Base-by-base conservation (phyloP, 2,329 filamentous ascomycete species). In the Ophiostoma sp. region DNA sequence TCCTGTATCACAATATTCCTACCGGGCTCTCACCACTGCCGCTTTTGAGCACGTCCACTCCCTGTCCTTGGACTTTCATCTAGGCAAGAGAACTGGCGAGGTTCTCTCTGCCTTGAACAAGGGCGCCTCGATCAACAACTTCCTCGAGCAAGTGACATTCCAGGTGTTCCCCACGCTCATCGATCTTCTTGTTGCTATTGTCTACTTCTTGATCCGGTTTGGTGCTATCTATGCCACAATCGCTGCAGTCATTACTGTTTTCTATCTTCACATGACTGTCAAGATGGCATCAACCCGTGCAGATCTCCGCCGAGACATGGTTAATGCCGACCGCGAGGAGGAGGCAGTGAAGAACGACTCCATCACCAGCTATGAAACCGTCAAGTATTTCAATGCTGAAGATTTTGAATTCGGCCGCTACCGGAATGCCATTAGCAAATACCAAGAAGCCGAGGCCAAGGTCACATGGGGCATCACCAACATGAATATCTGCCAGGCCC, bases 281-380 rank as follows among this genome's bases (percentile, higher is more conserved):
- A 91, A 93, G 72, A 93, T 99, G 89, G 94, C 95, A 16, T 90
- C 94, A 71, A 97, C 93, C 81, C 86, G 95, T 74, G 92, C 93
- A 6, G 92, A 96, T 74, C 92, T 97, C 74, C 88, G 95, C 74
- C 87, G 95, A 70, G 87, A 94, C 75, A 97, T 97, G 90, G 94
- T 94, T 66, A 98, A 97, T 76, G 92, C 93, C 14, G 93, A 95
- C 73, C 86, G 95, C 71, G 93, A 97, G 79, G 93, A 97, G 79
- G 94, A 97, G 78, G 95, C 95, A 6, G 93, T 98, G 73, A 98
- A 98, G 79, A 98, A 97, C 76, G 95, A 99, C 77, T 98, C 95
- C 0, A 95, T 99, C 81, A 93, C 95, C 71, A 96, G 93, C n/a
- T 99, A 98, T 77, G 95, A 99, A 80, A 94, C 91, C 1, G 91